These are phyloP conservation scores for Gossypium bickii DNA, from an alignment of 345 rosid species.

Conservation along the genomic window DNA sequence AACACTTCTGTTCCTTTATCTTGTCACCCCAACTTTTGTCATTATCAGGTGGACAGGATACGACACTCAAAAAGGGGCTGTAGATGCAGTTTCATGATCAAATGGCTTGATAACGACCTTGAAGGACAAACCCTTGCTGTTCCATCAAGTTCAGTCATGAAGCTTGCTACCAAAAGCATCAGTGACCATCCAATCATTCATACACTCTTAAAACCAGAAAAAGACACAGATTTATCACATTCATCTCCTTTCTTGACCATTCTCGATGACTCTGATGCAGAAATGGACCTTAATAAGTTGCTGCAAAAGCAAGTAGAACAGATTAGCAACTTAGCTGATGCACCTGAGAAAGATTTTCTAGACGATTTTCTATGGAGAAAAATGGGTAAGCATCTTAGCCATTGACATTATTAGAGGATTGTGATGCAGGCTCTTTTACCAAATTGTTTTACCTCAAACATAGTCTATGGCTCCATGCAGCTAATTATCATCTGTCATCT, in stretches of 20 bases:
- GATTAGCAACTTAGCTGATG: slow-evolving; percentile 10
- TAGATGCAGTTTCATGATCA: slow-evolving; percentile 7
- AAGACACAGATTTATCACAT: not conserved
- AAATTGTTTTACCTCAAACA: slow-evolving; percentile 4
- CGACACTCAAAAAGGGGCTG: slow-evolving; percentile 10
- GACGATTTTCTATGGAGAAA: not conserved
- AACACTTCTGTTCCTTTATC: not conserved
- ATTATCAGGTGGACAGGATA: not conserved
- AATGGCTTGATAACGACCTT: slow-evolving; percentile 9
- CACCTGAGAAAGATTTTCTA: not conserved
- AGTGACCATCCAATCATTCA: not conserved
- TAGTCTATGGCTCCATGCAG: not conserved
- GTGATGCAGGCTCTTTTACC: not conserved
- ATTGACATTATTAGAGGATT: not conserved
- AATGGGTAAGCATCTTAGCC: slow-evolving; percentile 1
- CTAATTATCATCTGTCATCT: not conserved
- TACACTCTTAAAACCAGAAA: slow-evolving; percentile 4
- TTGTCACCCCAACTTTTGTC: not conserved
- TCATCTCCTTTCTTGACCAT: not conserved
- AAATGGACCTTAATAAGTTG: not conserved
- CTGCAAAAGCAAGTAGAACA: slow-evolving; percentile 15
- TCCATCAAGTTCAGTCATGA: slow-evolving; percentile 7
- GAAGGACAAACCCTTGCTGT: slow-evolving; percentile 2
- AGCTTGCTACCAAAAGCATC: slow-evolving; percentile 14
- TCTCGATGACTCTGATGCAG: slow-evolving; percentile 1